phyloP scores from a whole-genome alignment of 2,329 filamentous ascomycete genomes.

The Botrytis paeoniae region DNA sequence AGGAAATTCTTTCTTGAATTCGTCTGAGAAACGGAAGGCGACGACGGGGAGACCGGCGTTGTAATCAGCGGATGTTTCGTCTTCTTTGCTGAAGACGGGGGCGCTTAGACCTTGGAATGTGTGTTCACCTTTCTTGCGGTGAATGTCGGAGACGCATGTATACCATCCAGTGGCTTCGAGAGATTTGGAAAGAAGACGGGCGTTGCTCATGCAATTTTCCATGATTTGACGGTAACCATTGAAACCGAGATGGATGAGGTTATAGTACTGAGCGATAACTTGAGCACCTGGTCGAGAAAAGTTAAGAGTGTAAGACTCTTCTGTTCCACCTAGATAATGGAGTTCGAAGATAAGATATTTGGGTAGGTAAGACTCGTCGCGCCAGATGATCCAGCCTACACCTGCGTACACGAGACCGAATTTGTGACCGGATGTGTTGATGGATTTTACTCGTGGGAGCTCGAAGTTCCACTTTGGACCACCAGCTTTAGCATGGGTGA shows the following conservation, averaged over 20 bases:
- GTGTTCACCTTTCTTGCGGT: conserved; percentile 52
- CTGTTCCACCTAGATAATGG: conserved; percentile 66
- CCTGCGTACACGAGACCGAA: conserved; percentile 64
- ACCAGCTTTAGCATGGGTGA: conserved; percentile 53
- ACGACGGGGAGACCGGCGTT: conserved; percentile 65
- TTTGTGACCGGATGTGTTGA: conserved; percentile 64
- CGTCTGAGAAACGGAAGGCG: conserved; percentile 61
- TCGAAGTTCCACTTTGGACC: conserved; percentile 62
- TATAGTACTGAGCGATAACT: conserved; percentile 70
- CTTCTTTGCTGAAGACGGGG: conserved; percentile 42
- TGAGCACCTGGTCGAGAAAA: conserved; percentile 70
- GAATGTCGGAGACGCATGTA: conserved; percentile 61
- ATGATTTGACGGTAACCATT: conserved; percentile 61
- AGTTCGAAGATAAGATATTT: conserved; percentile 69
- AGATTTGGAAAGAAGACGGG: conserved; percentile 59
- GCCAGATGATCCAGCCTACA: conserved; percentile 69
- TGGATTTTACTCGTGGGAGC: conserved; percentile 60
- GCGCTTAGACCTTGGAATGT: conserved; percentile 35
- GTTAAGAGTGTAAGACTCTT: conserved; percentile 68
- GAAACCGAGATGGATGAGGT: conserved; percentile 68
- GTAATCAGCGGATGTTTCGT: conserved; percentile 57
- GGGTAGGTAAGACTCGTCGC: conserved; percentile 62
- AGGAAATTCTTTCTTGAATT: conserved; percentile 58
- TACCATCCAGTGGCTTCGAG: conserved; percentile 67
- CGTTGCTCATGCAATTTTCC: conserved; percentile 65